These are phyloP conservation scores for Lactarius trivialis DNA, from an alignment of 768 basidiomycete species.

Conservation along the genomic window DNA sequence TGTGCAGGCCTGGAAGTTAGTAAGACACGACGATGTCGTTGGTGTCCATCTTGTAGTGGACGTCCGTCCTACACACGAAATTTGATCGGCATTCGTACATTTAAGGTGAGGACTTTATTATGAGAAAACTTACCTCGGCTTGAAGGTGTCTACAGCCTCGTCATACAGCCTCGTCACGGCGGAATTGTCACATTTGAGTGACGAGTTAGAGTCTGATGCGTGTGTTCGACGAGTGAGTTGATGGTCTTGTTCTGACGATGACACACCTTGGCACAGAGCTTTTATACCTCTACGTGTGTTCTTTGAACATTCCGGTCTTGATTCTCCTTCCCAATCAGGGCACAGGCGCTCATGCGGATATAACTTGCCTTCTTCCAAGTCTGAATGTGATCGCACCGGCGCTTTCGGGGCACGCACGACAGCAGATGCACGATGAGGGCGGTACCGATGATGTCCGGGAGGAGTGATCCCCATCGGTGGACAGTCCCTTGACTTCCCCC, in stretches of 20 bases:
- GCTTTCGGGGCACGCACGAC: no score
- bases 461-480: no score
- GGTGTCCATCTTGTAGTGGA: conserved; percentile 41
- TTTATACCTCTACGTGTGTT: conserved; percentile 1
- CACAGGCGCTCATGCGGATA: no score
- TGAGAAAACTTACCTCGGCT: conserved; percentile 1
- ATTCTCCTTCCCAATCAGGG: background rate
- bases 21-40: conserved; percentile 48
- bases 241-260: background rate
- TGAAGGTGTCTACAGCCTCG: background rate
- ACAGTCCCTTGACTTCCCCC: no score
- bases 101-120: background rate
- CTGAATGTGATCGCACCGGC: no score
- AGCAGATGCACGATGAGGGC: no score
- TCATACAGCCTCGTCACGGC: background rate
- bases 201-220: background rate
- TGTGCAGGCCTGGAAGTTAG: conserved; percentile 49
- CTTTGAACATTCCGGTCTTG: background rate
- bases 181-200: background rate
- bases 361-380: no score
- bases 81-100: background rate
- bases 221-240: background rate
- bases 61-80: conserved; percentile 36
- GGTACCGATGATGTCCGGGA: no score
- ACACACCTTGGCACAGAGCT: background rate